A percentile compares a stretch with the other conserved stretches of the same genome.
These are phyloP conservation scores for Lipomyces japonicus DNA, from an alignment of 805 yeast species.

Conservation along the genomic window DNA sequence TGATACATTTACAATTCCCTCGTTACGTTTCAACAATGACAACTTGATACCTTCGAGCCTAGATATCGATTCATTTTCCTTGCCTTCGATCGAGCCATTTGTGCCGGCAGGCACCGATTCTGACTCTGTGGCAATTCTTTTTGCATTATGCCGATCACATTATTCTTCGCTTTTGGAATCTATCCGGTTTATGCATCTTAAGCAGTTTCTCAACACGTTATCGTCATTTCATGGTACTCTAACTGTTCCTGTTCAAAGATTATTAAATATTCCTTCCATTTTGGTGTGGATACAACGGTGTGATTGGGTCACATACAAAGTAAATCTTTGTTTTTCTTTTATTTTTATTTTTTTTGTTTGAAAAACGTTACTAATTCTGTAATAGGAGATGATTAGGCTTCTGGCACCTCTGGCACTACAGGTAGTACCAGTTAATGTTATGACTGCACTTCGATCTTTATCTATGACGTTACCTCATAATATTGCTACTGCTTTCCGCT, in stretches of 20 bases:
- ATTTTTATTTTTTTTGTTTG: background rate
- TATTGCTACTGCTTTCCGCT: constrained; percentile 22
- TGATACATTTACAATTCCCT: constrained; percentile 13
- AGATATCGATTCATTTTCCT: constrained; percentile 37
- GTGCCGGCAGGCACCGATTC: constrained; percentile 46
- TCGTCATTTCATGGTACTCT: constrained; percentile 53
- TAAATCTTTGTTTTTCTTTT: constrained; percentile 31
- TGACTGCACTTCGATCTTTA: constrained; percentile 53
- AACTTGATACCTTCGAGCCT: constrained; percentile 11
- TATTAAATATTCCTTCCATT: constrained; percentile 42
- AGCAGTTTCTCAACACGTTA: constrained; percentile 53
- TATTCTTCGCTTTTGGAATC: constrained; percentile 63
- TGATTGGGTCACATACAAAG: constrained; percentile 59
- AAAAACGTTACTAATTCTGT: background rate
- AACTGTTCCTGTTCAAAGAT: constrained; percentile 58
- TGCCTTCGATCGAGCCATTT: constrained; percentile 43
- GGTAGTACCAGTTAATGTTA: constrained; percentile 53
- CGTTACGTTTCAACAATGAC: constrained; percentile 8
- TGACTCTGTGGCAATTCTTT: constrained; percentile 60
- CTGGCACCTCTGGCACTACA: constrained; percentile 60
- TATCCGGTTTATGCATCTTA: constrained; percentile 63
- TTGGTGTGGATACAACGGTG: constrained; percentile 64
- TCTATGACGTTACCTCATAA: constrained; percentile 48
- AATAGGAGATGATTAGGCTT: constrained; percentile 49
- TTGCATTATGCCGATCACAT: constrained; percentile 59